These are phyloP conservation scores for Peronospora destructor DNA, from an alignment of 352 stramenopile genomes.

Conservation along the genomic window DNA sequence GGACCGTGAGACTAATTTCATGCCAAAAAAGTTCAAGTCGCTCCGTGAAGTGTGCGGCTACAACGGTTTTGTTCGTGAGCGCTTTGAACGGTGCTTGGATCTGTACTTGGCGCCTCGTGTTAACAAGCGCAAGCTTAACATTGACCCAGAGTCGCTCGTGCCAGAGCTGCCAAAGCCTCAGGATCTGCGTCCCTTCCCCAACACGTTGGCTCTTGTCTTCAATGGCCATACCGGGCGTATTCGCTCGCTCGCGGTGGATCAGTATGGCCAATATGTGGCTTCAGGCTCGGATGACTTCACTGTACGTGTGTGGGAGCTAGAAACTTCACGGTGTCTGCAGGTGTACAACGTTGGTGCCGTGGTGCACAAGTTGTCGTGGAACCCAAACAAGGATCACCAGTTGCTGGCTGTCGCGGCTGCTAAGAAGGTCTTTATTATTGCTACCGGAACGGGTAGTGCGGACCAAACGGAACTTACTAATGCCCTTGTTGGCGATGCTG, in stretches of 20 bases:
- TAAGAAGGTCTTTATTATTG: conserved; percentile 89
- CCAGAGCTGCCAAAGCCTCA: conserved; percentile 94
- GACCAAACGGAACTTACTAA: conserved; percentile 94
- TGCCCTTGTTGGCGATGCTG: conserved; percentile 86
- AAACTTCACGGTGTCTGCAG: conserved; percentile 89
- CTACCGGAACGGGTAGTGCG: conserved; percentile 89
- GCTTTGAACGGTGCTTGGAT: conserved; percentile 99
- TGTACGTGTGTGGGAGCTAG: conserved; percentile 95
- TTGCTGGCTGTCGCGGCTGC: conserved; percentile 90
- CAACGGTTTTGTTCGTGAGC: conserved; percentile 93
- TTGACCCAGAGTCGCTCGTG: conserved; percentile 94
- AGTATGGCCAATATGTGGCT: conserved; percentile 95
- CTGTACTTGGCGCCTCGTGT: conserved; percentile 97
- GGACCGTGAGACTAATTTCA: conserved; percentile 95
- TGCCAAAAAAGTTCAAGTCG: conserved; percentile 96
- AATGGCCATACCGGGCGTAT: conserved; percentile 87
- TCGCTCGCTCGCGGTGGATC: conserved; percentile 90
- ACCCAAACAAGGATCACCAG: conserved; percentile 94
- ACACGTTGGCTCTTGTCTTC: conserved; percentile 86
- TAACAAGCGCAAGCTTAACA: conserved; percentile 95
- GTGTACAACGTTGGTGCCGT: conserved; percentile 88
- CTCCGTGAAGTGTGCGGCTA: conserved; percentile 96
- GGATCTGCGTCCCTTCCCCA: conserved; percentile 98
- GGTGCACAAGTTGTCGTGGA: conserved; percentile 93
- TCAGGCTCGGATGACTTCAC: conserved; percentile 94